Evolutionary conservation across 306 rosid species (phyloP), one percentile per base, ranked within the genome.

Genomic region (Glycyrrhiza uralensis): DNA sequence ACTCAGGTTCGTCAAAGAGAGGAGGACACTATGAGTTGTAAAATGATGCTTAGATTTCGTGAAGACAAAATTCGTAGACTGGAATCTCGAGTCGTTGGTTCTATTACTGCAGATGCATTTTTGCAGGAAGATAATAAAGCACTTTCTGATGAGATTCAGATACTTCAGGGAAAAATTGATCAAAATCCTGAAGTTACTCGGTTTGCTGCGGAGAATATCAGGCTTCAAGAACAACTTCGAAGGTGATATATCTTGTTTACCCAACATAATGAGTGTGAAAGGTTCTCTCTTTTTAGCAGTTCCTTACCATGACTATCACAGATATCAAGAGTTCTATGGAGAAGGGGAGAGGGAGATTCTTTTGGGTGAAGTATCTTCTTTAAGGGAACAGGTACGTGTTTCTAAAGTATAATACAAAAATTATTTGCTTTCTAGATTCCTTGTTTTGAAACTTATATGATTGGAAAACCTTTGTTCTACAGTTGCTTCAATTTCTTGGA

Each of bases 11-110:
- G 82, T 60, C 99, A 94, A 85, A 91, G 97, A 78, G 99, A 94
- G 82, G 99, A 91, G 75, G 99, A 94, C 67, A 74, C 92, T 17
- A 86, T 96, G 85, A 79, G 95, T 81, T 77, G 91, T 72, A 91
- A 94, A 82, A 91, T 91, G 99, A 91, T 91, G 93, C 97, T 94
- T 63, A 83, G 92, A 80, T 94, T 94, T 76, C 92, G 99, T 36
- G 97, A 94, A 61, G 99, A 94, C 74, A 94, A 94, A 83, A 94
- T 94, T 51, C 87, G 74, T 46, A 87, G 96, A 72, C 65, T 89
- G 90, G 99, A 91, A 73, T 85, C 99, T 33, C 82, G 56, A 60
- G 59, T 89, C 69, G 78, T 52, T 77, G 91, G 90, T 77, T 82
- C 92, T 39, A 74, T 87, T 63, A 84, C 95, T 6, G 49, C 78